phyloP scores from a whole-genome alignment of 441 rosid species.

The Bruguiera hainesii region DNA sequence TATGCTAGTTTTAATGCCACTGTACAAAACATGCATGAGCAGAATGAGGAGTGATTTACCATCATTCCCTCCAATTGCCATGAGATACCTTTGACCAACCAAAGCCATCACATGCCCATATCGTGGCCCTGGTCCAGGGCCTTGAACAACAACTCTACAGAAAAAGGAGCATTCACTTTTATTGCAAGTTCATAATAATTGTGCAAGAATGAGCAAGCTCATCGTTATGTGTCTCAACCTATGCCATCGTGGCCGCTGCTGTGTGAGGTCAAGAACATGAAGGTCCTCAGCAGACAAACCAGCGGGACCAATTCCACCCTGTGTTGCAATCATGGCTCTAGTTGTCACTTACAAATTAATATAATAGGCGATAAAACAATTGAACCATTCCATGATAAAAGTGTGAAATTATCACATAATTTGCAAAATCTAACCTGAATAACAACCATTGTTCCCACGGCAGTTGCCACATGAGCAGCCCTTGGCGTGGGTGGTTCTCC shows the following conservation, averaged over 20 bases:
- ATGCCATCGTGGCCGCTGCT: slow-evolving; percentile 97
- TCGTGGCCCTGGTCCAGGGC: slow-evolving; percentile 99
- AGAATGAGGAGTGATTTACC: slow-evolving; percentile 33
- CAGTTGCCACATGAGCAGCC: slow-evolving; percentile 99
- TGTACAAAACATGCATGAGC: slow-evolving; percentile 8
- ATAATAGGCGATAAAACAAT: slow-evolving; percentile 2
- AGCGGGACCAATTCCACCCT: slow-evolving; percentile 99
- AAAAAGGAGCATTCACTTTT: slow-evolving; percentile 25
- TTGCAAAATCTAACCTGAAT: slow-evolving; percentile 61
- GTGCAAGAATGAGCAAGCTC: slow-evolving; percentile 12
- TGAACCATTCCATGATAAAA: slow-evolving; percentile 3
- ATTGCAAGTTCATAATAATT: slow-evolving; percentile 11
- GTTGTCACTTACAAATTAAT: slow-evolving; percentile 18
- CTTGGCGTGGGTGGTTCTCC: slow-evolving; percentile 99
- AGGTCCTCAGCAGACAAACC: slow-evolving; percentile 99
- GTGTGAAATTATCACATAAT: slow-evolving; percentile 2
- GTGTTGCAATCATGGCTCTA: slow-evolving; percentile 15
- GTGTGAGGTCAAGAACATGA: slow-evolving; percentile 97
- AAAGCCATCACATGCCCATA: slow-evolving; percentile 99
- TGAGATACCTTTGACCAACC: slow-evolving; percentile 98
- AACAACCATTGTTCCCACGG: slow-evolving; percentile 99
- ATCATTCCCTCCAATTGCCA: slow-evolving; percentile 95
- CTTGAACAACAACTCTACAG: slow-evolving; percentile 94
- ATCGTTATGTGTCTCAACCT: slow-evolving; percentile 41
- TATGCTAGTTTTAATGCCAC: slow-evolving; percentile 3